Percentiles rank a stretch among this genome's conserved stretches.
Conservation (phyloP, 176 grass and related monocot species). For the Hyparrhenia diplandra region DNA sequence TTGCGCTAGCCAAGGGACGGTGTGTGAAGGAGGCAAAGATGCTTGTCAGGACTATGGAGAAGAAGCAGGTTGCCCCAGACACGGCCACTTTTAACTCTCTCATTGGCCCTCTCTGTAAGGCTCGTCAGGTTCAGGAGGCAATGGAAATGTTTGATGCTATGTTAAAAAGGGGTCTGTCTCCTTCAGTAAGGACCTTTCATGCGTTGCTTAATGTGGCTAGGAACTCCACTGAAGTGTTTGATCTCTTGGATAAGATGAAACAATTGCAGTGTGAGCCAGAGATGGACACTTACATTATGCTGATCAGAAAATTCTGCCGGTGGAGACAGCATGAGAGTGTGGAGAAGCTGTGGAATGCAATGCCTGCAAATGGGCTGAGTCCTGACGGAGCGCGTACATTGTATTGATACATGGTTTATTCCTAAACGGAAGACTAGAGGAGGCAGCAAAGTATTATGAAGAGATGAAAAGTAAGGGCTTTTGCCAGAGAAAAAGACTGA, state of each 20-base stretch:
- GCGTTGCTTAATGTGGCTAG: slow-evolving; percentile 55
- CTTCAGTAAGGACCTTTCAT: slow-evolving; percentile 79
- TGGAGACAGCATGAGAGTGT: slow-evolving; percentile 72
- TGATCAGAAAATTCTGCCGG: slow-evolving; percentile 74
- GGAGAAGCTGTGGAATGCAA: slow-evolving; percentile 66
- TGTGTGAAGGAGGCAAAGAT: slow-evolving; percentile 60
- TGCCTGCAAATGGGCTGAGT: slow-evolving; percentile 56
- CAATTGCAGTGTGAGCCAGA: slow-evolving; percentile 26
- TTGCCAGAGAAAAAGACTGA: slow-evolving; percentile 63
- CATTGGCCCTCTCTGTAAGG: slow-evolving; percentile 73
- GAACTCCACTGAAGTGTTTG: slow-evolving; percentile 54
- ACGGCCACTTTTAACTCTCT: slow-evolving; percentile 73
- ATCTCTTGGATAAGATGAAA: slow-evolving; percentile 64
- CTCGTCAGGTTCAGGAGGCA: slow-evolving; percentile 50
- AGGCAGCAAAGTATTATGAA: slow-evolving; percentile 58
- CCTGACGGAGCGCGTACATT: slow-evolving; percentile 80
- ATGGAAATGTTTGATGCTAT: slow-evolving; percentile 67
- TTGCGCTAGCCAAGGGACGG: slow-evolving; percentile 61
- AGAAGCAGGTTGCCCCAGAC: slow-evolving; percentile 51
- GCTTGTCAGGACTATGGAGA: slow-evolving; percentile 62
- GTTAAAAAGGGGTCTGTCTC: slow-evolving; percentile 46
- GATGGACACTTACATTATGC: slow-evolving; percentile 80
- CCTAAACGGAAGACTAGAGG: slow-evolving; percentile 66
- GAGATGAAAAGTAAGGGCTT: slow-evolving; percentile 79
- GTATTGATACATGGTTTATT: slow-evolving; percentile 76